Base-by-base conservation (phyloP, 495 filamentous ascomycete genomes). In the Pyronema domesticum region DNA sequence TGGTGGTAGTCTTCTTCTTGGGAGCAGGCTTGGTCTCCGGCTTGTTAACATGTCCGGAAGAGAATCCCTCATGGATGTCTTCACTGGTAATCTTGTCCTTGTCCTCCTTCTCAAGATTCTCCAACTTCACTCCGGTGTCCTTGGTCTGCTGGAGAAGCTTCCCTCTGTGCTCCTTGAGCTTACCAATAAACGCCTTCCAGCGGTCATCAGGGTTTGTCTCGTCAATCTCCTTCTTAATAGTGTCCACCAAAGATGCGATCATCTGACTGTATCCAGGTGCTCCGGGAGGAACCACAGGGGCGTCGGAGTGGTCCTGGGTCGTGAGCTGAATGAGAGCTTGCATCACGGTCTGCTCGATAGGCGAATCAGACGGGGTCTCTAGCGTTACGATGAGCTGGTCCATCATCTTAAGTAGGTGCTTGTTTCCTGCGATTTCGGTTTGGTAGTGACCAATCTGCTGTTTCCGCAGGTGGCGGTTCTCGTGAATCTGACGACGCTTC, bases 401-500 rank as follows among this genome's bases (percentile, higher is more conserved):
- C 66, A 98, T 88, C 57, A 87, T 84, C 57, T 73, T 72, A 53
- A 95, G 78, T 19, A 98, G 74, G 35, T 85, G 81, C 71, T 95
- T 86, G 67, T 98, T 98, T 72, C 96, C 79, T 57, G 85, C 77
- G 52, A 85, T 82, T 70, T 98, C 89, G 68, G 89, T 95, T 70
- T 88, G 89, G 58, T 89, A 72, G 2, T 88, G 94, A 62, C 83
- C 77, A 66, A 98, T 96, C 64, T 94, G 80, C 63, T 84, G 78
- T 60, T 81, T 83, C 51, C 91, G 84, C 60, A 87, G 80, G 54
- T 77, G 72, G 43, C 91, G 82, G 65, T 95, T 81, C 64, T 83
- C 76, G 66, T 98, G 91, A 65, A 98, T 98, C 68, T 96, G 87
- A 64, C 83, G 80, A 70, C 95, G 91, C 72, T 96, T 98, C 54